Conservation (phyloP, 2,329 filamentous ascomycete species). For the Ophiostoma himal-ulmi region DNA sequence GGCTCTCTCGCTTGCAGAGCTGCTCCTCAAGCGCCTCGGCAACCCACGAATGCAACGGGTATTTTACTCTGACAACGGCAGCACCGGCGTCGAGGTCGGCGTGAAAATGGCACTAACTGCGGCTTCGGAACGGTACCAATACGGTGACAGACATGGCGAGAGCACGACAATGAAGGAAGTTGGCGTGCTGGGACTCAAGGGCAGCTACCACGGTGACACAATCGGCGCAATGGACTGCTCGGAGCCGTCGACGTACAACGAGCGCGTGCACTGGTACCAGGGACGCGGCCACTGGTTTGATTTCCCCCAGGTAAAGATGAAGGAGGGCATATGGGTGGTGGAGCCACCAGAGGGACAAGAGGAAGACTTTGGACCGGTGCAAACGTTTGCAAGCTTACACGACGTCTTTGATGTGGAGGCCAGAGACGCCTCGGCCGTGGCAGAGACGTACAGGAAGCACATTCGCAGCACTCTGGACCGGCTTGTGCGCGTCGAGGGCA, state of each 20-base stretch:
- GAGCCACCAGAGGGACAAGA: conserved; percentile 35
- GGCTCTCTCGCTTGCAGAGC: conserved; percentile 62
- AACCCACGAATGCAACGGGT: conserved; percentile 64
- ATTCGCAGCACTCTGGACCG: conserved; percentile 50
- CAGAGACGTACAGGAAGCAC: conserved; percentile 52
- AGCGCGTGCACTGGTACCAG: conserved; percentile 80
- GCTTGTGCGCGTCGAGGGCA: conserved; percentile 48
- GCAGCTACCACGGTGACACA: conserved; percentile 81
- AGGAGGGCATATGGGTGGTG: conserved; percentile 60
- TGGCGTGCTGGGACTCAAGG: conserved; percentile 67
- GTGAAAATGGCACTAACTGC: conserved; percentile 79
- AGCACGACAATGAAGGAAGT: conserved; percentile 34
- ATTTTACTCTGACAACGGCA: conserved; percentile 80
- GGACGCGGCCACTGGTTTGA: conserved; percentile 77
- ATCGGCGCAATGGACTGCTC: conserved; percentile 84
- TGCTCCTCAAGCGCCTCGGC: conserved; percentile 51
- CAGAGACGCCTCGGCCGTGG: conserved; percentile 35
- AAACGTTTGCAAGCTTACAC: not conserved
- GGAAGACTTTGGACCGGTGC: not conserved
- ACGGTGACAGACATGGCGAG: conserved; percentile 44
- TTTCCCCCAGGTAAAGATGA: conserved; percentile 65
- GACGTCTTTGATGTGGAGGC: conserved; percentile 16
- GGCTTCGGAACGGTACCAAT: conserved; percentile 59
- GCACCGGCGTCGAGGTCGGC: conserved; percentile 76
- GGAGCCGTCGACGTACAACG: conserved; percentile 70